A percentile compares a stretch with the other conserved stretches of the same genome.
Evolutionary conservation across 495 filamentous ascomycete genomes (phyloP).

Genomic region (Daldinia concentrica): DNA sequence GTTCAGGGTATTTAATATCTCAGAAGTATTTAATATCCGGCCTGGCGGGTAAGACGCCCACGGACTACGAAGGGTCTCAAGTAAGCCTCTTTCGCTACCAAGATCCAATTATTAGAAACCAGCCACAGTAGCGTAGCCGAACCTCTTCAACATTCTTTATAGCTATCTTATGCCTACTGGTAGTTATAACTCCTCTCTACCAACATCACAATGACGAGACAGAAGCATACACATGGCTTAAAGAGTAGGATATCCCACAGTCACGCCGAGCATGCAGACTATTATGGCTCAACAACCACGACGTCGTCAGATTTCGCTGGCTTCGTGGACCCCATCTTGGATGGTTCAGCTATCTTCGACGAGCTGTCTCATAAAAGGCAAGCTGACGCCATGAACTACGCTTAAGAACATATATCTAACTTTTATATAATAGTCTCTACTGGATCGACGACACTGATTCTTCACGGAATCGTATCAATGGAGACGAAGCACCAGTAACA

Average conservation of each 20-base stretch:
- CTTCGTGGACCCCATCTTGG: constrained; percentile 34
- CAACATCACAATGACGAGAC: constrained; percentile 31
- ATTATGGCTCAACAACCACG: constrained; percentile 11
- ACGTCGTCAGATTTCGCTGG: constrained; percentile 30
- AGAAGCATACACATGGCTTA: constrained; percentile 29
- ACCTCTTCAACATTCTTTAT: constrained; percentile 17
- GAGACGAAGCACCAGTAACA: constrained; percentile 35
- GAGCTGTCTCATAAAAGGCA: constrained; percentile 41
- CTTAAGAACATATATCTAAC: constrained; percentile 12
- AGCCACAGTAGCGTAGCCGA: constrained; percentile 5
- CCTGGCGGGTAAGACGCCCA: constrained; percentile 37
- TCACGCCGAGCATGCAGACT: constrained; percentile 16
- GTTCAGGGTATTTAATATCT: constrained; percentile 40
- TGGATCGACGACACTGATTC: constrained; percentile 41
- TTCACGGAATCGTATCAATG: constrained; percentile 42
- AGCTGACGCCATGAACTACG: constrained; percentile 7
- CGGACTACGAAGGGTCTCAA: constrained; percentile 23
- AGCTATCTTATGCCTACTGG: constrained; percentile 7
- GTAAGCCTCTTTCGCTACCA: constrained; percentile 20
- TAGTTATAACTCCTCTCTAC: constrained; percentile 16
- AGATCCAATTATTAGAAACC: constrained; percentile 31
- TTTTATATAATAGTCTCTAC: constrained; percentile 26
- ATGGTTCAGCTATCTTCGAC: constrained; percentile 38
- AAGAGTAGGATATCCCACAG: constrained; percentile 30
- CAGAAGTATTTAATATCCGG: constrained; percentile 45